Conservation (phyloP, 2,329 filamentous ascomycete genomes). For the Plenodomus biglobosus region DNA sequence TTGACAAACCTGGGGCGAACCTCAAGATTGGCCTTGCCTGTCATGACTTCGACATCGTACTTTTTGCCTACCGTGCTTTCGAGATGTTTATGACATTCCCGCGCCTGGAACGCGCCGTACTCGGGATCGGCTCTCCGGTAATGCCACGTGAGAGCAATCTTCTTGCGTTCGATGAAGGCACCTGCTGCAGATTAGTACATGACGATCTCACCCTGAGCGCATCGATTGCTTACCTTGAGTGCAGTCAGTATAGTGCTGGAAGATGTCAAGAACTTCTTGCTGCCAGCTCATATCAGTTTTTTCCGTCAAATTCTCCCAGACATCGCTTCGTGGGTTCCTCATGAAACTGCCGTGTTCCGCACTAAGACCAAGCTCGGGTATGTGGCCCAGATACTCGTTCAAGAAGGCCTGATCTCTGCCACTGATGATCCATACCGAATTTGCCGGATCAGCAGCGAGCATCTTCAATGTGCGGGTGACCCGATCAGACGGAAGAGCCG, state of each 20-base stretch:
- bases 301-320: conserved; percentile 89
- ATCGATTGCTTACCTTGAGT: conserved; percentile 66
- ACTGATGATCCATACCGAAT: conserved; percentile 97
- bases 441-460: conserved; percentile 76
- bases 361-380: conserved; percentile 84
- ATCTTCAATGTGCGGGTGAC: conserved; percentile 78
- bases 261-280: conserved; percentile 76
- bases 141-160: conserved; percentile 94
- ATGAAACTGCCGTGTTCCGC: conserved; percentile 98
- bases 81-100: conserved; percentile 78
- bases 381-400: conserved; percentile 88
- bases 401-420: conserved; percentile 92
- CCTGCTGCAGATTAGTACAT: conserved; percentile 51
- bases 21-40: conserved; percentile 93
- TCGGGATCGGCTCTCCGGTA: conserved; percentile 90
- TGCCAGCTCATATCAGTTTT: conserved; percentile 92
- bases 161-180: conserved; percentile 91
- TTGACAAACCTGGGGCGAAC: conserved; percentile 97
- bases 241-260: conserved; percentile 84
- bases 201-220: neutral
- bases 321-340: conserved; percentile 70
- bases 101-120: conserved; percentile 76
- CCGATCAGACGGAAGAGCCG: conserved; percentile 82
- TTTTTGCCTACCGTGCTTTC: conserved; percentile 73
- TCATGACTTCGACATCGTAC: conserved; percentile 95